Evolutionary conservation across 768 basidiomycete species (phyloP).

Genomic region (Auriculariales sp.): DNA sequence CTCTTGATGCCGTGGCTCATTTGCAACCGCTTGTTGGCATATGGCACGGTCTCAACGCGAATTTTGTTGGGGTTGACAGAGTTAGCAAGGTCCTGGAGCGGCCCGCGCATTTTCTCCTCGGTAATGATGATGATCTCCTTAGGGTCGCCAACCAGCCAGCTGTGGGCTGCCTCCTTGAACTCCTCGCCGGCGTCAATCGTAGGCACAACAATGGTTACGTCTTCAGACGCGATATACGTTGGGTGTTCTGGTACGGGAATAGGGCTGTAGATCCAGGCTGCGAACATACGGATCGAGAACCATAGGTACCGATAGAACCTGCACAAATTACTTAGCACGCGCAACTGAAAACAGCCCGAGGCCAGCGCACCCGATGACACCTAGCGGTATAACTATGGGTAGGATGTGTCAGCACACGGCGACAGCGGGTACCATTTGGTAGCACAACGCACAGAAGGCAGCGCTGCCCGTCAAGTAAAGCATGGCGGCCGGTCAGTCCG

Average conservation of each 20-base stretch:
- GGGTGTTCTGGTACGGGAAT: conserved; percentile 82
- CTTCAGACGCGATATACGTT: conserved; percentile 78
- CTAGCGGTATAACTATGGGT: conserved; percentile 68
- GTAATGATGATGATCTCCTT: conserved; percentile 68
- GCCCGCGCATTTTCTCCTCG: conserved; percentile 82
- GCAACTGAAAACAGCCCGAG: neutral
- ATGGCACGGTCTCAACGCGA: conserved; percentile 79
- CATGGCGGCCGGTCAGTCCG: no score
- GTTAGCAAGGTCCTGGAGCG: conserved; percentile 79
- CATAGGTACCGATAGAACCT: conserved; percentile 92
- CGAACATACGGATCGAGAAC: conserved; percentile 75
- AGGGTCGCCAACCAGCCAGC: conserved; percentile 84
- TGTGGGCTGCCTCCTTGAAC: conserved; percentile 85
- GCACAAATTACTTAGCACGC: conserved; percentile 1
- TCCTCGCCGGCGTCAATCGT: conserved; percentile 94
- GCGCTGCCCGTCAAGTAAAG: conserved; percentile 86
- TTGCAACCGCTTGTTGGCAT: conserved; percentile 86
- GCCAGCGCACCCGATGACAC: conserved; percentile 59
- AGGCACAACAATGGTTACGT: conserved; percentile 93
- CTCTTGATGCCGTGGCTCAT: conserved; percentile 90
- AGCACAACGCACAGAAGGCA: conserved; percentile 60
- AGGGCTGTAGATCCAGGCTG: conserved; percentile 71
- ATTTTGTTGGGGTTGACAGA: conserved; percentile 74
- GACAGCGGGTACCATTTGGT: conserved; percentile 2
- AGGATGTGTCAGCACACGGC: conserved; percentile 4